phyloP scores from a whole-genome alignment of 345 rosid species.

The Gossypium raimondii region DNA sequence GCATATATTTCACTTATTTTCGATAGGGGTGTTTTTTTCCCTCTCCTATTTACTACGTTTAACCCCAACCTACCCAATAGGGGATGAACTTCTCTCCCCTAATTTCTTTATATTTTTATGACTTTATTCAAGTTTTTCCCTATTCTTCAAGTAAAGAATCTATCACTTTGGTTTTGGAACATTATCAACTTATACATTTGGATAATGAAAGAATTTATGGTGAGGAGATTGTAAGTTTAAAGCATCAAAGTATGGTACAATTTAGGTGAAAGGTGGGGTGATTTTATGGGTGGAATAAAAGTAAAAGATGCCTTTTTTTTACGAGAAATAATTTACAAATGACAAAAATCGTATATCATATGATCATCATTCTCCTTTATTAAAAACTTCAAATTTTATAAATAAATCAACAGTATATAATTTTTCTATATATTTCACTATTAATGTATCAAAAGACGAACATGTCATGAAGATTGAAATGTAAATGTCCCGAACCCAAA shows the following conservation, averaged over 20 bases:
- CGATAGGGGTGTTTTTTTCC: neutral
- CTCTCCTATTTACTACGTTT: neutral
- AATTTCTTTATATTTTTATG: neutral
- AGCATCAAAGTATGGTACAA: slow-evolving; percentile 4
- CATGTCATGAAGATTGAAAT: neutral
- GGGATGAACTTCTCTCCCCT: neutral
- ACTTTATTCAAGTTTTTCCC: slow-evolving; percentile 8
- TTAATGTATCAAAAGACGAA: no score
- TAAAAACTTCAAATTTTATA: no score
- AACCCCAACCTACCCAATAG: neutral
- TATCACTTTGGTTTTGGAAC: neutral
- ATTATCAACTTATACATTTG: neutral
- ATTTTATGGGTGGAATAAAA: slow-evolving; percentile 6
- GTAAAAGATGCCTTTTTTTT: neutral
- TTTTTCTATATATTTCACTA: no score
- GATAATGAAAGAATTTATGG: slow-evolving; percentile 4
- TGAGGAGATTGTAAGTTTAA: neutral
- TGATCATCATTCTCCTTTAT: no score
- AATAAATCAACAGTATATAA: no score
- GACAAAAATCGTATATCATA: no score
- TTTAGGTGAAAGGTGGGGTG: slow-evolving; percentile 13
- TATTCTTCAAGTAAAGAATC: slow-evolving; percentile 8
- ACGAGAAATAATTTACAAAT: no score
- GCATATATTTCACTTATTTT: neutral
- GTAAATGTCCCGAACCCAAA: neutral